Conservation (phyloP, 495 filamentous ascomycete genomes). For the Aspergillus asperescens region DNA sequence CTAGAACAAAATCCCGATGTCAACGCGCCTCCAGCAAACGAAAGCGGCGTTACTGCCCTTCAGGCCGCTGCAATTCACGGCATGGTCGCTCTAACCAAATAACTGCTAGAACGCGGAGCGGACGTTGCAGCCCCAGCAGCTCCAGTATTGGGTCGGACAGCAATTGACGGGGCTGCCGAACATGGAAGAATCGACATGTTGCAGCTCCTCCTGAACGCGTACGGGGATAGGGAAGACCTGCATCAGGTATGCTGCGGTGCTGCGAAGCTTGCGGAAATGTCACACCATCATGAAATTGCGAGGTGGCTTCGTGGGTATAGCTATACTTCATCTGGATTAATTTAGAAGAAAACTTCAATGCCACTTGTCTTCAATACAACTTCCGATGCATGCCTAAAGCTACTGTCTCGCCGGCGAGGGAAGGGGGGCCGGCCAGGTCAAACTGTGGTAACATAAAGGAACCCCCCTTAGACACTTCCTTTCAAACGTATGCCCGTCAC, state of each 20-base stretch:
- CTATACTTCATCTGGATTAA: neutral
- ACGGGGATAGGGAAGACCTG: constrained; percentile 12
- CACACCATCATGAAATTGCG: constrained; percentile 9
- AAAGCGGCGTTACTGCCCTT: constrained; percentile 20
- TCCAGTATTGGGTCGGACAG: constrained; percentile 27
- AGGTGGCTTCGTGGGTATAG: constrained; percentile 6
- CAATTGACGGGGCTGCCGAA: constrained; percentile 38
- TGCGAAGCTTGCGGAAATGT: constrained; percentile 13
- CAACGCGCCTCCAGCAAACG: constrained; percentile 20
- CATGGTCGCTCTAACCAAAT: constrained; percentile 1
- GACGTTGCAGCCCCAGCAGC: constrained; percentile 27
- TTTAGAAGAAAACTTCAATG: too few relatives aligned
- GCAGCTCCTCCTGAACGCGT: constrained; percentile 32
- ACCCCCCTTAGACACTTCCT: too few relatives aligned
- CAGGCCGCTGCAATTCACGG: constrained; percentile 25
- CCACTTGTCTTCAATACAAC: too few relatives aligned
- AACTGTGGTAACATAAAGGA: too few relatives aligned
- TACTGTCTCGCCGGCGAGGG: too few relatives aligned
- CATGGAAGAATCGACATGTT: constrained; percentile 40
- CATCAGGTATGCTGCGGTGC: constrained; percentile 12
- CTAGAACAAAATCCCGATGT: constrained; percentile 27
- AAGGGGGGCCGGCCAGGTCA: too few relatives aligned
- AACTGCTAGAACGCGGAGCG: constrained; percentile 21
- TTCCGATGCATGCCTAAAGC: too few relatives aligned
- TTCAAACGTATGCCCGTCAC: too few relatives aligned